Evolutionary conservation across 2,329 filamentous ascomycete genomes (phyloP).

Genomic region (Penicillium nordicum): DNA sequence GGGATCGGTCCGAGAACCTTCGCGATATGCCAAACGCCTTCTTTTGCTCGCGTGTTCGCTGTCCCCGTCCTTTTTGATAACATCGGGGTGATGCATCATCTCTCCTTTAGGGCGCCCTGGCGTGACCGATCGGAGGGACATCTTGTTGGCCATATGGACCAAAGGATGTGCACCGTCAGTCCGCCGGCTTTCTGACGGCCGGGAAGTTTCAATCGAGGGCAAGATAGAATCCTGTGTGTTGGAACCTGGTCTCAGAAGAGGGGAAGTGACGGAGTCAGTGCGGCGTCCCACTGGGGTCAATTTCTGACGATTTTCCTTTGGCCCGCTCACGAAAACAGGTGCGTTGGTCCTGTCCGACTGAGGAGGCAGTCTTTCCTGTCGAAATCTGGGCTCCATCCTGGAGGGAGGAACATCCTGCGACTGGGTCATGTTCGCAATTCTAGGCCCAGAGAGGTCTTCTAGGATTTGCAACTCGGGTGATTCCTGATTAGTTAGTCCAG

Average conservation of each 20-base stretch:
- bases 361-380: constrained; percentile 17
- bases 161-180: constrained; percentile 22
- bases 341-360: constrained; percentile 21
- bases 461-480: constrained; percentile 20
- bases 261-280: constrained; percentile 13
- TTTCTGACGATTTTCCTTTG: constrained; percentile 21
- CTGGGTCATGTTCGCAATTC: constrained; percentile 20
- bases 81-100: constrained; percentile 18
- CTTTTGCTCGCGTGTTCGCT: constrained; percentile 32
- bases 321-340: constrained; percentile 35
- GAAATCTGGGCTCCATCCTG: constrained; percentile 19
- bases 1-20: constrained; percentile 17
- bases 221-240: constrained; percentile 31
- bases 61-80: constrained; percentile 20
- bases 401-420: constrained; percentile 21
- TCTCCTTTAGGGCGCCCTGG: constrained; percentile 26
- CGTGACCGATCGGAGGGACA: constrained; percentile 33
- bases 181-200: constrained; percentile 22
- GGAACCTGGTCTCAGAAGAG: constrained; percentile 15
- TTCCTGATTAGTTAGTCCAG: constrained; percentile 28
- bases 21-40: constrained; percentile 29
- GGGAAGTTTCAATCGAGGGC: constrained; percentile 36
- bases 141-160: constrained; percentile 29
- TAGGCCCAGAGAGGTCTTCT: constrained; percentile 17
- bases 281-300: constrained; percentile 18